Conservation (phyloP, 176 grass and related monocot genomes). For the Triticum urartu region DNA sequence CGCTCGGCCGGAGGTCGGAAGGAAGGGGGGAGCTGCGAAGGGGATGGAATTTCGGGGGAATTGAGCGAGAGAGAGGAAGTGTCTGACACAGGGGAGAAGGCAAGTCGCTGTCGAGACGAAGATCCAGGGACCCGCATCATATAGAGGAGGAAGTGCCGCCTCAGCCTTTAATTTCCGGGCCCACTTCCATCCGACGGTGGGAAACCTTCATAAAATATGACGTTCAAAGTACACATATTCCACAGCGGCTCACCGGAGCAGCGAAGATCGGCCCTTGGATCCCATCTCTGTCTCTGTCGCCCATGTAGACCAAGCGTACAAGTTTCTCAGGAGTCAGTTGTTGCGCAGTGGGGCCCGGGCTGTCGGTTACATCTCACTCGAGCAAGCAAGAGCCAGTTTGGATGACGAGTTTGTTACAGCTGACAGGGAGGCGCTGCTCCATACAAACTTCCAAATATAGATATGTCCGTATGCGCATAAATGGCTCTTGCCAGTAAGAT, state of each 20-base stretch:
- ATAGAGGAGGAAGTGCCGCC: not conserved
- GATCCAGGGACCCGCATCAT: not conserved
- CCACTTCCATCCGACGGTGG: not conserved
- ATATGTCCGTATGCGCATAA: slow-evolving; percentile 4
- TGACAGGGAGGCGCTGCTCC: not conserved
- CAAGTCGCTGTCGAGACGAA: not conserved
- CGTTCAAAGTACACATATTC: slow-evolving; percentile 19
- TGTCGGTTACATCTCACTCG: not conserved
- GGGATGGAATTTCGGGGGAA: not conserved
- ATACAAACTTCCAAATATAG: not conserved
- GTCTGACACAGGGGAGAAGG: not conserved
- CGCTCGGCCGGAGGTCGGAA: not conserved
- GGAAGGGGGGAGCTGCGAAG: not conserved
- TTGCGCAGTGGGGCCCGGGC: not conserved
- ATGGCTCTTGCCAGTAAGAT: not conserved
- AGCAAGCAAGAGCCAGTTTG: slow-evolving; percentile 2
- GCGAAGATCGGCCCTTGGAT: not conserved
- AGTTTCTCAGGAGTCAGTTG: not conserved
- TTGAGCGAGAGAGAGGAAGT: not conserved
- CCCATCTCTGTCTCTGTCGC: not conserved
- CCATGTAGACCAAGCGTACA: not conserved
- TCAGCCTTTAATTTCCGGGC: not conserved
- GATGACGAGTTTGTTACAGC: slow-evolving; percentile 3
- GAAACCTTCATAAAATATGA: not conserved
- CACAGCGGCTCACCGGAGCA: not conserved